Percentiles rank a stretch among this genome's conserved stretches.
These are phyloP conservation scores for Lathyrus sativus DNA, from an alignment of 306 rosid species.

Conservation along the genomic window DNA sequence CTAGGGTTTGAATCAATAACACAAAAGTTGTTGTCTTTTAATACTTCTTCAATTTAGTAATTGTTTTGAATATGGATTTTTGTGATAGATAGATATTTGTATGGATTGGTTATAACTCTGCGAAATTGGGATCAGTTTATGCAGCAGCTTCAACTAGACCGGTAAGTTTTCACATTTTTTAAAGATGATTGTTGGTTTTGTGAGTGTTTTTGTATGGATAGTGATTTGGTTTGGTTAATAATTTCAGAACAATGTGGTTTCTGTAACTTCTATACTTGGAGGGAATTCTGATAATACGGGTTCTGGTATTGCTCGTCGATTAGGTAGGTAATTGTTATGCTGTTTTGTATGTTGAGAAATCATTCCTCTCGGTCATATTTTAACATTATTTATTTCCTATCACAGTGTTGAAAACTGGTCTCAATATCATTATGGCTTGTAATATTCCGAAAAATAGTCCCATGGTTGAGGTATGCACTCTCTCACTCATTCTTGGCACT, in stretches of 20 bases:
- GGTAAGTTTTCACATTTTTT: constrained; percentile 47
- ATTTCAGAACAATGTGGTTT: constrained; percentile 57
- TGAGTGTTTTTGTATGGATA: constrained; percentile 8
- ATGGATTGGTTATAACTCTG: constrained; percentile 85
- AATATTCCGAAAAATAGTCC: constrained; percentile 77
- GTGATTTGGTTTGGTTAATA: constrained; percentile 10
- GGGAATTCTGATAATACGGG: constrained; percentile 89
- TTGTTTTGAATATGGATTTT: constrained; percentile 29
- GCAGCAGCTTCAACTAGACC: constrained; percentile 87
- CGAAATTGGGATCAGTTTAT: constrained; percentile 75
- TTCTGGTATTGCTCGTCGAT: constrained; percentile 75
- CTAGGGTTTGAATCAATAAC: not conserved
- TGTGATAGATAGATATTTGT: constrained; percentile 74
- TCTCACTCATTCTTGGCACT: not conserved
- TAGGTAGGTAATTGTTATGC: constrained; percentile 68
- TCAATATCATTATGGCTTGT: constrained; percentile 79
- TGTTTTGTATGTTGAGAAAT: not conserved
- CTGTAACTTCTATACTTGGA: constrained; percentile 80
- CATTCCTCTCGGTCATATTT: not conserved
- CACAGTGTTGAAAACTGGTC: constrained; percentile 80
- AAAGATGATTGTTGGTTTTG: not conserved
- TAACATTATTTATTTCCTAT: constrained; percentile 21
- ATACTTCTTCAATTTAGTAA: not conserved
- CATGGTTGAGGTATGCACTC: constrained; percentile 78
- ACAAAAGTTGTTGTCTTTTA: constrained; percentile 6